phyloP scores from a whole-genome alignment of 2,329 filamentous ascomycete species.

The Scedosporium dehoogii region DNA sequence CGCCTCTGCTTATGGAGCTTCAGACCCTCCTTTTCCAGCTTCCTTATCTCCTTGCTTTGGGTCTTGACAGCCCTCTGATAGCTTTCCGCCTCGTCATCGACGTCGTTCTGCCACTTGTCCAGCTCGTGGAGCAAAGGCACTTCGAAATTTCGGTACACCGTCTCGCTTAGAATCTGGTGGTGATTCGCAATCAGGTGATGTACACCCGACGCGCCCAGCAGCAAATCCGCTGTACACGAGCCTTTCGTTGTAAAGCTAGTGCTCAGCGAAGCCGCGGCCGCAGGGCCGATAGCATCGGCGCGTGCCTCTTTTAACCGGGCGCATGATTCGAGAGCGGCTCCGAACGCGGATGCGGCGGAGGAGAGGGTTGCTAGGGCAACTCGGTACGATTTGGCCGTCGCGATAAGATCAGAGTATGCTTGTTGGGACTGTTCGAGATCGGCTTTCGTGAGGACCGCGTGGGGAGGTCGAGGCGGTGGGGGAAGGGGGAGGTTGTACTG shows the following conservation, averaged over 20 bases:
- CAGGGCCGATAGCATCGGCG: constrained; percentile 41
- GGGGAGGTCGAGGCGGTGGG: constrained; percentile 46
- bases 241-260: constrained; percentile 36
- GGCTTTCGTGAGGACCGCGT: constrained; percentile 51
- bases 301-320: constrained; percentile 59
- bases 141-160: constrained; percentile 58
- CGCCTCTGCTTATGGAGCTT: constrained; percentile 50
- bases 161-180: constrained; percentile 60
- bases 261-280: constrained; percentile 24
- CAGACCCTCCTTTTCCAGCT: constrained; percentile 54
- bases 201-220: constrained; percentile 53
- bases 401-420: constrained; percentile 52
- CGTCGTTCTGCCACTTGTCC: constrained; percentile 52
- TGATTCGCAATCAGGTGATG: constrained; percentile 62
- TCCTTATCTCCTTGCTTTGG: constrained; percentile 50
- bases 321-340: constrained; percentile 55
- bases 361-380: constrained; percentile 51
- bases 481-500: constrained; percentile 50
- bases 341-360: constrained; percentile 52
- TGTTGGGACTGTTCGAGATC: constrained; percentile 54
- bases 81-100: constrained; percentile 54
- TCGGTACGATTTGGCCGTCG: constrained; percentile 54
- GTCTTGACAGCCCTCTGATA: constrained; percentile 46
- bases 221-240: constrained; percentile 51
- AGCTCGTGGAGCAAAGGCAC: constrained; percentile 60